Base-by-base conservation (phyloP, 108 stramenopile genomes). In the Skeletonema costatum region DNA sequence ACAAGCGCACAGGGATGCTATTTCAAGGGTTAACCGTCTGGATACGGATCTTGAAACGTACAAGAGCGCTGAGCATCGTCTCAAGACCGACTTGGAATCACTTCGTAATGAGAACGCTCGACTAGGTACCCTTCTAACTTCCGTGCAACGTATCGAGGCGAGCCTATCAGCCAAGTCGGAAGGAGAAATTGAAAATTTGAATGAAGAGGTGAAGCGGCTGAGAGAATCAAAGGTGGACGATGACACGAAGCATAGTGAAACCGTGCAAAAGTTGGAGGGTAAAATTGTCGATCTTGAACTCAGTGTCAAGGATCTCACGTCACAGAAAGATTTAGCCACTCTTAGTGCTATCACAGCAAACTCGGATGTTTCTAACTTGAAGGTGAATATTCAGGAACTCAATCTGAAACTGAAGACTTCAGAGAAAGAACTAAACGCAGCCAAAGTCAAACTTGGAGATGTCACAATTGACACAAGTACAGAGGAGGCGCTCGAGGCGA, bases 101-200 rank as follows among this genome's bases (percentile, higher is more conserved):
- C 82, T 97, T 29, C 87, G 93, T 39, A 69, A 63, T 25, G 96
- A 97, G 66, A 69, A 92, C 69, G 72, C 90, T 13, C 50, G 85
- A 48, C 89, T 93, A 66, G 96, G 86, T 44, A 66, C 90, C 50
- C 71, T 97, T 32, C 73, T 89, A 10, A 83, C 92, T 33, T 84
- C 88, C 3, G 77, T 97, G 31, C 90, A 93, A 61, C 84, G 91
- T 13, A 93, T 97, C 63, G 93, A 97, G 68, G 85, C 90, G 1
- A 89, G 86, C 31, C 81, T 97, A 32, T 66, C 84, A 8, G 82
- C 91, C 14, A 89, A 87, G 74, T 82, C 77, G 56, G 86, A 85
- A 10, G 77, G 79, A 13, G 91, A 88, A 62, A 83, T 71, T 19
- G 90, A 84, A 44, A 68, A 71, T 17, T 73, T 86, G 50, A 69